Evolutionary conservation across 2,329 filamentous ascomycete genomes (phyloP).

Genomic region (Huntiella moniliformis): DNA sequence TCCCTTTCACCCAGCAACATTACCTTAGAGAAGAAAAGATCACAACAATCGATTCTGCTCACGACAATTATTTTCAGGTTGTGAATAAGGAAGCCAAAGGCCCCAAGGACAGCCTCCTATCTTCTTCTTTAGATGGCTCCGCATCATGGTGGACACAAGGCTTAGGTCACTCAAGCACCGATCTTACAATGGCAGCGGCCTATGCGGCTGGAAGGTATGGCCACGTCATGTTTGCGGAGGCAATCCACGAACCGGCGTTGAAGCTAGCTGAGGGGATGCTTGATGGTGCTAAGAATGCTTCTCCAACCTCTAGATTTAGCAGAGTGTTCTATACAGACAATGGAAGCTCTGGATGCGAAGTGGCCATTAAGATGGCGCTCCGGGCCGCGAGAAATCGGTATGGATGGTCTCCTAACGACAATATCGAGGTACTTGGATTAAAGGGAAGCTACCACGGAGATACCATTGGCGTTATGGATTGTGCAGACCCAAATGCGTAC

Average conservation of each 20-base stretch:
- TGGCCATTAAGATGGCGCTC: conserved; percentile 70
- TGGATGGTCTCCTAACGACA: conserved; percentile 37
- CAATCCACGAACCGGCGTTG: conserved; percentile 62
- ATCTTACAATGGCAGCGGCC: conserved; percentile 53
- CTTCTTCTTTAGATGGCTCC: conserved; percentile 61
- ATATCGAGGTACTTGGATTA: conserved; percentile 52
- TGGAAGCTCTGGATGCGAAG: conserved; percentile 65
- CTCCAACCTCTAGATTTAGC: conserved; percentile 27
- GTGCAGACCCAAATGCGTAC: conserved; percentile 55
- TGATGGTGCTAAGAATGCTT: conserved; percentile 35
- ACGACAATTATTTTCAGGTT: conserved; percentile 61
- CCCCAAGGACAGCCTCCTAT: conserved; percentile 25
- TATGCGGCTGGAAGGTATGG: conserved; percentile 71
- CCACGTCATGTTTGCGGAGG: conserved; percentile 72
- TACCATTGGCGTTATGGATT: conserved; percentile 78
- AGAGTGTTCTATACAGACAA: conserved; percentile 75
- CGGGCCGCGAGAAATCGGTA: conserved; percentile 49
- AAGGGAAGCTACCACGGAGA: conserved; percentile 75
- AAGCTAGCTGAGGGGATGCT: conserved; percentile 48
- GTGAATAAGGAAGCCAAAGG: conserved; percentile 6
- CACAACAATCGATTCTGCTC: conserved; percentile 59
- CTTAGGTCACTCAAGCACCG: conserved; percentile 58
- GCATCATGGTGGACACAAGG: conserved; percentile 89
- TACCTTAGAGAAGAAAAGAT: conserved; percentile 43
- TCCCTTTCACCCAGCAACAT: conserved; percentile 70